Evolutionary conservation across 176 grass and related monocot genomes (phyloP), one percentile per base, ranked within the genome.

Genomic region (Puya raimondii): DNA sequence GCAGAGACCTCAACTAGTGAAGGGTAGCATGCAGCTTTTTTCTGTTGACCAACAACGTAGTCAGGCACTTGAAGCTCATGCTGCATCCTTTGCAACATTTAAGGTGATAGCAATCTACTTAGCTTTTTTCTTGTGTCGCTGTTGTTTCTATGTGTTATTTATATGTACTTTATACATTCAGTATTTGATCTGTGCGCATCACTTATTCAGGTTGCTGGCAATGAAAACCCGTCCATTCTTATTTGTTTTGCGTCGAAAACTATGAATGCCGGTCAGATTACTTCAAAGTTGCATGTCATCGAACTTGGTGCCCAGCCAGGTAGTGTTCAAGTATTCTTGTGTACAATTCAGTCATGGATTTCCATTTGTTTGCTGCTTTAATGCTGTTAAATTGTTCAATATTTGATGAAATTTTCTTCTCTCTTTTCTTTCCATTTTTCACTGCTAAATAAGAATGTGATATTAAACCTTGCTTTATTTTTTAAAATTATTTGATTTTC

Each of bases 21-120:
- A 99, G 74, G 94, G 94, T 73, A 99, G 88, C 63, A 93, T 99
- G 89, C 94, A 99, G 64, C 90, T 99, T 68, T 99, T 99, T 79
- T 99, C 94, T 70, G 85, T 99, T 53, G 94, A 99, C 52, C 89
- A 99, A 64, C 94, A 99, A 69, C 89, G 94, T 82, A 99, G 94
- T 67, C 94, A 99, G 80, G 89, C 89, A 27, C 89, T 99, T 91
- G 94, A 99, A 90, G 94, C 94, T 70, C 94, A 99, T 75, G 85
- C 94, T 52, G 89, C 94, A 73, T 88, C 89, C 49, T 99, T 99
- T 80, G 87, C 89, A 67, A 77, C 93, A 57, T 83, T 97, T 88
- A 99, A 99, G 84, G 87, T 86, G 51, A 53, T 27, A 61, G 3
- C 51, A 18, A n/a, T 51, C 20, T 42, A 70, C 23, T 70, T 51